Percentiles rank a stretch among this genome's conserved stretches.
Evolutionary conservation across 495 filamentous ascomycete species (phyloP).

Genomic region (Cercophora samala): DNA sequence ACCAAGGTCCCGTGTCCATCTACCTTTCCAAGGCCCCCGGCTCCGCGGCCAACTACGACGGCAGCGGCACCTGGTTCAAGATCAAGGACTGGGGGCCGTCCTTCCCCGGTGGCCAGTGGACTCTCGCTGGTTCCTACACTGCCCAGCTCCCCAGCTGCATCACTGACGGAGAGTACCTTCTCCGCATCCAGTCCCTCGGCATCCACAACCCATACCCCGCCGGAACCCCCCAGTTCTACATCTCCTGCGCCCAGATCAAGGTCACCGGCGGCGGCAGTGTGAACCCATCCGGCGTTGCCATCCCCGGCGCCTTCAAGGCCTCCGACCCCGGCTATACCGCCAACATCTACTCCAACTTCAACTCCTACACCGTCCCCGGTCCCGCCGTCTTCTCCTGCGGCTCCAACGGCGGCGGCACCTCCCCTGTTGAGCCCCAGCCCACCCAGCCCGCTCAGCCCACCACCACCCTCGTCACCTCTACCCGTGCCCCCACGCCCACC

Average conservation of each 20-base stretch:
- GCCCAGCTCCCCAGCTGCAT: conserved; percentile 54
- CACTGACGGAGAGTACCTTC: conserved; percentile 58
- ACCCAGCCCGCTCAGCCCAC: conserved; percentile 3
- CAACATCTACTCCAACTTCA: conserved; percentile 37
- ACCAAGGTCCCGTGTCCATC: conserved; percentile 53
- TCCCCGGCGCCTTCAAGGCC: conserved; percentile 54
- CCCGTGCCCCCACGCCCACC: conserved; percentile 7
- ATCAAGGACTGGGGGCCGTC: conserved; percentile 49
- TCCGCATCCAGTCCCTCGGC: conserved; percentile 59
- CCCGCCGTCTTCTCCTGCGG: conserved; percentile 28
- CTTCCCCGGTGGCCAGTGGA: conserved; percentile 40
- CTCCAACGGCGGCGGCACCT: conserved; percentile 7
- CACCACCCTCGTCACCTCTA: conserved; percentile 18
- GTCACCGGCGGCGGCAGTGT: conserved; percentile 53
- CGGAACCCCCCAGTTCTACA: conserved; percentile 52
- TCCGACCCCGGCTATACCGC: conserved; percentile 55
- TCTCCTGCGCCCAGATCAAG: conserved; percentile 58
- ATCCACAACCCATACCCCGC: conserved; percentile 56
- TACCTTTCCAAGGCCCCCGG: conserved; percentile 54
- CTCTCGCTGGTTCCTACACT: conserved; percentile 44
- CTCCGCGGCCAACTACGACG: conserved; percentile 44
- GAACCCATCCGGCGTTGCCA: conserved; percentile 46
- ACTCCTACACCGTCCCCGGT: conserved; percentile 33
- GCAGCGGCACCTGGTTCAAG: conserved; percentile 56
- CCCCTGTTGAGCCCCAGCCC: not conserved